These are phyloP conservation scores for Fusarium falciforme DNA, from an alignment of 2,329 filamentous ascomycete genomes.

Conservation along the genomic window DNA sequence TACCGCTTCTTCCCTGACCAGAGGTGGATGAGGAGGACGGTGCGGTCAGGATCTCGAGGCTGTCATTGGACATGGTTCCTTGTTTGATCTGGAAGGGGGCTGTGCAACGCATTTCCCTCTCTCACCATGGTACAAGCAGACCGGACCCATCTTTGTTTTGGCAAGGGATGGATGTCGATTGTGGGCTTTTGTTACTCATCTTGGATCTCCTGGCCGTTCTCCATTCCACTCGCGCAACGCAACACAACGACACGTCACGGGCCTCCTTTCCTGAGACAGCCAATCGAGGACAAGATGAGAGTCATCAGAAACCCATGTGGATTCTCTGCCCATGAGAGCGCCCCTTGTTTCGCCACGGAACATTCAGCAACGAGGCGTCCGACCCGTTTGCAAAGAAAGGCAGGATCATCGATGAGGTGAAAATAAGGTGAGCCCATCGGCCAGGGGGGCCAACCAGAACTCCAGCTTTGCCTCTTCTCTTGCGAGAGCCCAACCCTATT, in stretches of 20 bases:
- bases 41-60: background rate
- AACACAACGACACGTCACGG: constrained; percentile 38
- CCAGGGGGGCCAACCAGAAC: background rate
- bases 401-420: constrained; percentile 8
- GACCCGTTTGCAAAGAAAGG: background rate
- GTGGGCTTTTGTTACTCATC: constrained; percentile 19
- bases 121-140: background rate
- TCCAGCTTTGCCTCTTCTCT: background rate
- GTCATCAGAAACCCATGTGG: constrained; percentile 27
- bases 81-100: constrained; percentile 24
- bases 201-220: constrained; percentile 10
- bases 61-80: constrained; percentile 22
- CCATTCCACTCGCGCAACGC: background rate
- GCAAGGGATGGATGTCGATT: constrained; percentile 21
- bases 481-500: background rate
- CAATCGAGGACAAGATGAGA: constrained; percentile 34
- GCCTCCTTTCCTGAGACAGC: constrained; percentile 28
- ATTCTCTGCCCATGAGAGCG: background rate
- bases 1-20: constrained; percentile 7
- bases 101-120: constrained; percentile 27
- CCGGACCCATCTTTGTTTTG: constrained; percentile 26
- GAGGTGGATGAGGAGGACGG: background rate
- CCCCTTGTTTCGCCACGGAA: constrained; percentile 13
- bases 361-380: background rate
- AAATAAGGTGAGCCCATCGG: constrained; percentile 19